Conservation (phyloP, 192 early-diverging fungal species). For the Spizellomyces sp. region DNA sequence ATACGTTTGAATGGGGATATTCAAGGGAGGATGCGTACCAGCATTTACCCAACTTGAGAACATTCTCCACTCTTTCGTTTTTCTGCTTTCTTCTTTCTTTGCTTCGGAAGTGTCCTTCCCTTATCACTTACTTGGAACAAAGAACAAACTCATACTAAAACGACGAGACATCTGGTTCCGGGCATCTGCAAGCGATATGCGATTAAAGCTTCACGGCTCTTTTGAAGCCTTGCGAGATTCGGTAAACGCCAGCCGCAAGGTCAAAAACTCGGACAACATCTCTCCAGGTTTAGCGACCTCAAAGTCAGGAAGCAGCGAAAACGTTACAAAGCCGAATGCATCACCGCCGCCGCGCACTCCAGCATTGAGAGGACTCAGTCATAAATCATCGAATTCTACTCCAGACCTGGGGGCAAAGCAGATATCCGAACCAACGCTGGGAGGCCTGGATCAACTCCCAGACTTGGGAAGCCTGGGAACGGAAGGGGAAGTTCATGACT, state of each 20-base stretch:
- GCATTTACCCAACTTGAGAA: too few relatives aligned
- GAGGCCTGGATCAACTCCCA: not conserved
- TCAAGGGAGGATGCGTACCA: too few relatives aligned
- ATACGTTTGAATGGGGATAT: too few relatives aligned
- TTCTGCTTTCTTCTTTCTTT: too few relatives aligned
- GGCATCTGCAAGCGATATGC: too few relatives aligned
- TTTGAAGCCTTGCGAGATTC: constrained; percentile 19
- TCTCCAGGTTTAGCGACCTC: not conserved
- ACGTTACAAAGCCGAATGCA: not conserved
- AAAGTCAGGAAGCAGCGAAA: not conserved
- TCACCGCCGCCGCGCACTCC: not conserved
- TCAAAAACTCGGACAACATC: not conserved
- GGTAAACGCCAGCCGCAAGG: not conserved
- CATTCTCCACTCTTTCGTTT: too few relatives aligned
- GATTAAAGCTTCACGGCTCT: constrained; percentile 19
- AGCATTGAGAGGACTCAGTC: constrained; percentile 1
- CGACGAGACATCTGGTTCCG: too few relatives aligned
- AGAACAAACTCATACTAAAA: too few relatives aligned
- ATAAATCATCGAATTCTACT: not conserved
- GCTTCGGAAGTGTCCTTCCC: too few relatives aligned
- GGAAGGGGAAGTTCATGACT: constrained; percentile 1
- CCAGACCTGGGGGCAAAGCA: not conserved
- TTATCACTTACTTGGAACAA: too few relatives aligned
- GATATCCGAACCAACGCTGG: not conserved
- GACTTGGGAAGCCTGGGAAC: too few relatives aligned